Base-by-base conservation (phyloP, 164 flowering plant species). In the Piper longum region DNA sequence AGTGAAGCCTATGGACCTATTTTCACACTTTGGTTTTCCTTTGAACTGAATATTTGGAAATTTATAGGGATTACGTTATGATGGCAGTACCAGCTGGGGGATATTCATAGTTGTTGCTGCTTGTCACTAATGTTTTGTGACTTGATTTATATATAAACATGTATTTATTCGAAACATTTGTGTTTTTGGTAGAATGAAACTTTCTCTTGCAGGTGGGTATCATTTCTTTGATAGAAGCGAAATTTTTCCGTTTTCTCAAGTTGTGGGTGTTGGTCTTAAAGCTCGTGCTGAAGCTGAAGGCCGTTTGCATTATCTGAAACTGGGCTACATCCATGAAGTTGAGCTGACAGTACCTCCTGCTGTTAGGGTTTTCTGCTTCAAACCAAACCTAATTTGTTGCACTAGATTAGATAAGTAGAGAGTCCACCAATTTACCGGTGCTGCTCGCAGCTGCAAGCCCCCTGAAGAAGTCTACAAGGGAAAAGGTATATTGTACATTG, bases 391-490 rank as follows among this genome's bases (percentile, higher is more conserved):
- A 13, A 71, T 88, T 16, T 87, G 96, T 75, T 89, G 96, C 76
- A 80, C 95, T 8, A 92, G 98, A 51, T 74, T 91, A 59, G 86
- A 88, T 75, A 85, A 84, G 71, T 76, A 81, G 12, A 79, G 90
- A 77, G 89, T 85, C 44, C 82, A 82, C 67, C 98, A 91, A 76
- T 91, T 91, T 74, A 91, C 96, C 55, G 90, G 92, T 45, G 62
- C 85, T 26, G 83, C 88, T 62, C 85, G 95, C 0, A 82, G 82
- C 63, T 87, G 91, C 69, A 91, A 91, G 76, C 98, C 96, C 59
- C 98, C 92, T 48, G 92, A 91, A 68, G 92, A 91, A 68, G 82
- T 78, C 51, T 88, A 88, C 85, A 88, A 87, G 74, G 95, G 95
- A 70, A 88, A 91, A 73, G 95, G 98, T 26, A 87, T 89, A 43